phyloP scores from a whole-genome alignment of 345 rosid species.

The Cardamine chenopodiifolia region DNA sequence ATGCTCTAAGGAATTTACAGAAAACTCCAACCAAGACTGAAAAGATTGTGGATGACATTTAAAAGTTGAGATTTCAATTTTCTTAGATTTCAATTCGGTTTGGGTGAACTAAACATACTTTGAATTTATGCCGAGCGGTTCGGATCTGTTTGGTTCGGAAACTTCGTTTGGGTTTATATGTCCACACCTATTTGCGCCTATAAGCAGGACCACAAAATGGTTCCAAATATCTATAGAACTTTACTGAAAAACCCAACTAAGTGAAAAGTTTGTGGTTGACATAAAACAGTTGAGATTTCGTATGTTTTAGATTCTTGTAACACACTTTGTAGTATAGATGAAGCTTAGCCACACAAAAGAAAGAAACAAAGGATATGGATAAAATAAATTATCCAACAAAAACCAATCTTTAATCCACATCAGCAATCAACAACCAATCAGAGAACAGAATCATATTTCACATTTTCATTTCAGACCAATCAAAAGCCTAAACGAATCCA shows the following conservation, averaged over 20 bases:
- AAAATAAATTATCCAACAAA: conserved; percentile 52
- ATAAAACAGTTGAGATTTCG: conserved; percentile 10
- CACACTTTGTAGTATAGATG: not conserved
- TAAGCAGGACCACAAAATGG: conserved; percentile 7
- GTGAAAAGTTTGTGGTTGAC: conserved; percentile 22
- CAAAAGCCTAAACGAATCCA: conserved; percentile 48
- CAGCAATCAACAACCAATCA: conserved; percentile 55
- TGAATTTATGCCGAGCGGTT: too few relatives aligned
- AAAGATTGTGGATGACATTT: conserved; percentile 20
- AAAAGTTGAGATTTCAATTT: conserved; percentile 8
- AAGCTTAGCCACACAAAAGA: conserved; percentile 40
- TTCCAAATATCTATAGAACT: not conserved
- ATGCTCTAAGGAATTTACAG: not conserved
- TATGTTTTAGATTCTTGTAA: conserved; percentile 23
- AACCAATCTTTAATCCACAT: conserved; percentile 55
- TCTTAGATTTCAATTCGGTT: too few relatives aligned
- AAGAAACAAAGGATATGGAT: conserved; percentile 36
- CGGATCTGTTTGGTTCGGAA: too few relatives aligned
- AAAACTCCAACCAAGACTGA: not conserved
- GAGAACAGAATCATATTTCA: conserved; percentile 60
- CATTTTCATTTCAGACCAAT: conserved; percentile 48
- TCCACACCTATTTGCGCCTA: too few relatives aligned
- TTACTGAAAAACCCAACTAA: not conserved
- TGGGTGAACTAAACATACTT: too few relatives aligned
- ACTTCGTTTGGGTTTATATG: too few relatives aligned